Evolutionary conservation across 768 basidiomycete genomes (phyloP).

Genomic region (Neoboletus brunneissimus): DNA sequence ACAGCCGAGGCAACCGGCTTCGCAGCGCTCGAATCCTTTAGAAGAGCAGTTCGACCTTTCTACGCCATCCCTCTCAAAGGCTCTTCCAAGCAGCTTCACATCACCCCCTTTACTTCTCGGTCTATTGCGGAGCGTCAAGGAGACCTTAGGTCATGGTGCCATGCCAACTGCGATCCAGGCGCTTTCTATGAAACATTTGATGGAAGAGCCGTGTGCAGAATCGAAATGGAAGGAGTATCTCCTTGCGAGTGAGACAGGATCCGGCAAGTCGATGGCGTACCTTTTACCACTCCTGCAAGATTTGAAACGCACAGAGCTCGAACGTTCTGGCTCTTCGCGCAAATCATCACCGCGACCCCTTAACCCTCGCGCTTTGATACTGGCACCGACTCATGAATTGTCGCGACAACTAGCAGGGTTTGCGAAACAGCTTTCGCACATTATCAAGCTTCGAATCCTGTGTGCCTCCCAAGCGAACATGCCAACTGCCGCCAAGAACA

Average conservation of each 20-base stretch:
- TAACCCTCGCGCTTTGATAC: slow-evolving; percentile 73
- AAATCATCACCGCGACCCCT: slow-evolving; percentile 29
- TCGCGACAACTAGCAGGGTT: slow-evolving; percentile 73
- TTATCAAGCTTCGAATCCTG: slow-evolving; percentile 70
- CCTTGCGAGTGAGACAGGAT: slow-evolving; percentile 86
- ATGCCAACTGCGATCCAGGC: slow-evolving; percentile 78
- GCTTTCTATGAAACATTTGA: slow-evolving; percentile 63
- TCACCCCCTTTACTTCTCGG: slow-evolving; percentile 71
- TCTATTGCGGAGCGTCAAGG: slow-evolving; percentile 54
- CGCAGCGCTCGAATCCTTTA: too few species aligned
- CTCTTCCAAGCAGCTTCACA: slow-evolving; percentile 46
- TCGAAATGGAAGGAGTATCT: slow-evolving; percentile 46
- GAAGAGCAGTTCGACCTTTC: slow-evolving; percentile 42
- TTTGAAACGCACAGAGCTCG: slow-evolving; percentile 64
- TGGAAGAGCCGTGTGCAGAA: slow-evolving; percentile 30
- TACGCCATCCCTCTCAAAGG: slow-evolving; percentile 14
- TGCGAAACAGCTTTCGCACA: slow-evolving; percentile 72
- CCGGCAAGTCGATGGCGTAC: slow-evolving; percentile 90
- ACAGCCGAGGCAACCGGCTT: too few species aligned
- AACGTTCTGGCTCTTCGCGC: slow-evolving; percentile 3
- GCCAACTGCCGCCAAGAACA: slow-evolving; percentile 20
- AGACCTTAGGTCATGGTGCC: slow-evolving; percentile 54
- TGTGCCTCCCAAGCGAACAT: slow-evolving; percentile 66
- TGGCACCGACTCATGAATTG: slow-evolving; percentile 89
- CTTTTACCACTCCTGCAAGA: slow-evolving; percentile 79